Conservation (phyloP, 1,284 basidiomycete species). For the Ceratobasidium sp. region DNA sequence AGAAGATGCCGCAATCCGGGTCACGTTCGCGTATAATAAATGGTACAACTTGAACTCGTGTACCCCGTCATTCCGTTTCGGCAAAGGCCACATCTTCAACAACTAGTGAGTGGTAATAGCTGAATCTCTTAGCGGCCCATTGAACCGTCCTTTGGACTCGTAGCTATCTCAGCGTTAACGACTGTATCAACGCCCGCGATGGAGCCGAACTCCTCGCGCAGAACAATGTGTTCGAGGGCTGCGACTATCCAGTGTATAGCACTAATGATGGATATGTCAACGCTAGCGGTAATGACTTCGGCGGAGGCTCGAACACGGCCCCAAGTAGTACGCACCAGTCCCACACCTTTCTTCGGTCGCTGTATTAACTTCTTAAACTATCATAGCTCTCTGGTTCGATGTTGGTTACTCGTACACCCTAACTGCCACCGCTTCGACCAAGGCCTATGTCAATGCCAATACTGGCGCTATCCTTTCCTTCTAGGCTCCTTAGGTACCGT, state of each 20-base stretch:
- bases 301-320: not conserved
- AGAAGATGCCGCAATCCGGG: conserved; percentile 33
- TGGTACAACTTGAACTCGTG: conserved; percentile 53
- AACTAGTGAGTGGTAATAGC: conserved; percentile 32
- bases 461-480: not conserved
- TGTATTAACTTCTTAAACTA: too few relatives aligned
- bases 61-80: conserved; percentile 57
- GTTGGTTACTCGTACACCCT: conserved; percentile 5
- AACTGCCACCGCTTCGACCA: not conserved
- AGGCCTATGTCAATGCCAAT: not conserved
- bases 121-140: too few relatives aligned
- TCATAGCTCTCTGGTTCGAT: not conserved
- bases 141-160: too few relatives aligned
- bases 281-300: conserved; percentile 4
- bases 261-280: conserved; percentile 1
- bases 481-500: too few relatives aligned
- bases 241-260: not conserved
- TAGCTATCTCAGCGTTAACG: conserved; percentile 60
- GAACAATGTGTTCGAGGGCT: conserved; percentile 60
- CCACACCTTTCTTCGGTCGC: not conserved
- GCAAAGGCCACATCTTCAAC: conserved; percentile 60
- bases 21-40: conserved; percentile 17
- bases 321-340: not conserved
- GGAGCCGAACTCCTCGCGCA: conserved; percentile 58
- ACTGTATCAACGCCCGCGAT: conserved; percentile 66